A percentile compares a stretch with the other conserved stretches of the same genome.
phyloP scores from a whole-genome alignment of 805 yeast species.

The Candida glaebosa region DNA sequence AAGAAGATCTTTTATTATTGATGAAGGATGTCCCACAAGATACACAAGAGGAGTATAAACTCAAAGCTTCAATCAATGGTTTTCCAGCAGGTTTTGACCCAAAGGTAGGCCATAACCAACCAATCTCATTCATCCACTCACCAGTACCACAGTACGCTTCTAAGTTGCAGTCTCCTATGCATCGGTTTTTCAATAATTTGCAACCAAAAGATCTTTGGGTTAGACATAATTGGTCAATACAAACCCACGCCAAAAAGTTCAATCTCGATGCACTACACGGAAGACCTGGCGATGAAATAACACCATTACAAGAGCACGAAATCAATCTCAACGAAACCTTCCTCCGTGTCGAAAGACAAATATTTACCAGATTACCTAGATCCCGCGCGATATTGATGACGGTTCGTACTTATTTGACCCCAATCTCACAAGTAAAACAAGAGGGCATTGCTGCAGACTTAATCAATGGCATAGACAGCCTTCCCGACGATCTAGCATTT shows the following conservation, averaged over 20 bases:
- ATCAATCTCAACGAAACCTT: conserved; percentile 34
- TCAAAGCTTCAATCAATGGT: conserved; percentile 55
- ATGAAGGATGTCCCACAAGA: conserved; percentile 35
- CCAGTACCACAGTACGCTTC: conserved; percentile 70
- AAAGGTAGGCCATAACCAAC: conserved; percentile 44
- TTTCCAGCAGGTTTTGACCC: conserved; percentile 79
- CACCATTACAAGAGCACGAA: conserved; percentile 20
- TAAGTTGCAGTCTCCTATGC: conserved; percentile 60
- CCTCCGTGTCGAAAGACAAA: conserved; percentile 35
- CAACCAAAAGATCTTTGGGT: conserved; percentile 53
- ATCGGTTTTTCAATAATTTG: conserved; percentile 57
- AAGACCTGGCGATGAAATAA: conserved; percentile 24
- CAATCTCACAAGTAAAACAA: conserved; percentile 21
- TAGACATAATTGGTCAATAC: conserved; percentile 70
- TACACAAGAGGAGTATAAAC: conserved; percentile 52
- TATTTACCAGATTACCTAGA: conserved; percentile 33
- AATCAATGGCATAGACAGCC: conserved; percentile 28
- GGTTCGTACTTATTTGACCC: conserved; percentile 35
- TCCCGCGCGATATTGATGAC: conserved; percentile 35
- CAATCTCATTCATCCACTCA: conserved; percentile 58
- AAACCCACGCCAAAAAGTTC: conserved; percentile 46
- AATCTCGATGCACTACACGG: conserved; percentile 30
- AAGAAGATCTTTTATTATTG: conserved; percentile 62
- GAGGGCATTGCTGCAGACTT: conserved; percentile 33
- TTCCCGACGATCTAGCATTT: conserved; percentile 36